Conservation (phyloP, 345 rosid genomes). For the Gossypium longicalyx region DNA sequence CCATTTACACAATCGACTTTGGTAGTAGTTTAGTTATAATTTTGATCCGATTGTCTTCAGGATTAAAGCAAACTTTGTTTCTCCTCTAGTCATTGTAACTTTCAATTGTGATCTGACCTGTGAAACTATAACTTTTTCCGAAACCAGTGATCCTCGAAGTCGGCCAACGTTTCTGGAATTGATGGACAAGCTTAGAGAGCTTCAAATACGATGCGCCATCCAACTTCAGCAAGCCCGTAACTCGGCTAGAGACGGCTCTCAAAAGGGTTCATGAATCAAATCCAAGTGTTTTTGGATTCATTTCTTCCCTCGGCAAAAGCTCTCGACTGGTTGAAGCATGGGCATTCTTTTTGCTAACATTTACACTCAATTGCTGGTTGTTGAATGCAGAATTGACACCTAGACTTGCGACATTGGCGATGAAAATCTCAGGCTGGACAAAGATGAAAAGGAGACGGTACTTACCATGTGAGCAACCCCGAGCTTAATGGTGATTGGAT, state of each 20-base stretch:
- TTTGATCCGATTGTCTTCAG: not conserved
- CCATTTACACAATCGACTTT: not conserved
- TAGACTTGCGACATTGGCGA: too few species aligned
- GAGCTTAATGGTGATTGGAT: too few species aligned
- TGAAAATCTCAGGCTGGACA: too few species aligned
- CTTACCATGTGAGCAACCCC: too few species aligned
- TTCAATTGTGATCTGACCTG: constrained; percentile 1
- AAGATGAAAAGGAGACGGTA: too few species aligned
- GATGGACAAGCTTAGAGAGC: constrained; percentile 68
- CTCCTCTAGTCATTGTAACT: not conserved
- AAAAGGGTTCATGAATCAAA: constrained; percentile 36
- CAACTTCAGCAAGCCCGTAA: constrained; percentile 52
- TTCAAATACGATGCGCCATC: constrained; percentile 53
- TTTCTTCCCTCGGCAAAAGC: not conserved
- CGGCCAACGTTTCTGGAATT: constrained; percentile 88
- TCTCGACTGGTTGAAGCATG: not conserved
- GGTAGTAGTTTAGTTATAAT: constrained; percentile 5
- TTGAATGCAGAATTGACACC: too few species aligned
- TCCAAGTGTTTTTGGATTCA: not conserved
- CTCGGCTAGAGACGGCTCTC: constrained; percentile 32
- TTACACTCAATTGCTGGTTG: too few species aligned
- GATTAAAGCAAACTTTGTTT: not conserved
- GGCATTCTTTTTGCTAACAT: too few species aligned
- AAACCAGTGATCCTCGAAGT: constrained; percentile 59
- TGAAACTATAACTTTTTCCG: constrained; percentile 13